Conservation (phyloP, 1,284 basidiomycete genomes). For the Meira nashicola region DNA sequence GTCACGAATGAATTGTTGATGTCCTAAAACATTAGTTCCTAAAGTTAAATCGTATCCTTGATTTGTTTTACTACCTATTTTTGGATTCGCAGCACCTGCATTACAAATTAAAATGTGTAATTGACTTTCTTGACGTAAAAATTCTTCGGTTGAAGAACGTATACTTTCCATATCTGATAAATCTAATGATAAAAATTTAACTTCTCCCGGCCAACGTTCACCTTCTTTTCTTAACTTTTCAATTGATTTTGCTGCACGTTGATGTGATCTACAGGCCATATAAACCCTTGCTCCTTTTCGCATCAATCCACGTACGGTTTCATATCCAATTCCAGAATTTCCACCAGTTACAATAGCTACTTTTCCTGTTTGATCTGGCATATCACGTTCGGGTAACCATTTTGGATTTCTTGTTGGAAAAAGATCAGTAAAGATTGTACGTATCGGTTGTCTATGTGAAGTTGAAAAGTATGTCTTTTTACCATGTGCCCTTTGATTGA, state of each 20-base stretch:
- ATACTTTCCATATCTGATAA: slow-evolving; percentile 25
- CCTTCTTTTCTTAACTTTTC: slow-evolving; percentile 1
- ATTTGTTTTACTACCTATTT: slow-evolving; percentile 17
- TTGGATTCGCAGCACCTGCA: slow-evolving; percentile 17
- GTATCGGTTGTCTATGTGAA: too few species aligned
- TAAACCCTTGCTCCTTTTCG: slow-evolving; percentile 38
- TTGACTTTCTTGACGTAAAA: slow-evolving; percentile 17
- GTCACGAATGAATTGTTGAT: slow-evolving; percentile 33
- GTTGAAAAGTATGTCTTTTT: too few species aligned
- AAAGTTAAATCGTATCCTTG: slow-evolving; percentile 44
- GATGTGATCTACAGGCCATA: slow-evolving; percentile 16
- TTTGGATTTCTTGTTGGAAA: not conserved
- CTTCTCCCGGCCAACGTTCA: slow-evolving; percentile 14
- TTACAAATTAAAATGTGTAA: slow-evolving; percentile 35
- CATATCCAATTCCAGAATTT: slow-evolving; percentile 33
- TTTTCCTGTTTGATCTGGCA: slow-evolving; percentile 20
- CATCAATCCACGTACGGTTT: slow-evolving; percentile 31
- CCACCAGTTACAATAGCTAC: slow-evolving; percentile 43
- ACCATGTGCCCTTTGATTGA: too few species aligned
- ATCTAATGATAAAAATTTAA: slow-evolving; percentile 29
- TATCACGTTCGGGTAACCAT: slow-evolving; percentile 10
- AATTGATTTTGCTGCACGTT: slow-evolving; percentile 17
- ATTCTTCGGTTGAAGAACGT: slow-evolving; percentile 19
- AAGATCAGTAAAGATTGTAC: not conserved
- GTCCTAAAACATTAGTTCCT: slow-evolving; percentile 41